Evolutionary conservation across 75 land plant genomes (phyloP), one percentile per base, ranked within the genome.

Genomic region (Isoetes taiwanensis): DNA sequence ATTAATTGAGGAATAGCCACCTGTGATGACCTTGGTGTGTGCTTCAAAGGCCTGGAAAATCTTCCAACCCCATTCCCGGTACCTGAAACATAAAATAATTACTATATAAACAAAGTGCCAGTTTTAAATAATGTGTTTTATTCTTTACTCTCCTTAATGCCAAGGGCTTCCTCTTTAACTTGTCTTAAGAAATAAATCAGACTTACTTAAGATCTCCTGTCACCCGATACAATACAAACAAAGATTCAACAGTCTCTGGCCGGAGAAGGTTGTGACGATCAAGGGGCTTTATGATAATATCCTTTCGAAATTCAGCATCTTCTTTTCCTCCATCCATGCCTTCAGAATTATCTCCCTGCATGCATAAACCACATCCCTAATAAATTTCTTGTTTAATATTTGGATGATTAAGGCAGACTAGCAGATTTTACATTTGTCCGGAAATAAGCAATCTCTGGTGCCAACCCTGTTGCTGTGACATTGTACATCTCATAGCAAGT

Each of bases 51-150:
- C 84, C 57, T 87, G 75, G 63, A 91, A 91, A 1, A 91, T 91
- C 61, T 91, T 73, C 97, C 97, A 91, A 30, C 97, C 97, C 97
- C 95, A 91, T 46, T 87, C 83, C 39, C 83, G 76, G 53, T 91
- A 91, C 63, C 97, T 91, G 78, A 57, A 56, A 2, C 19, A 34
- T 32, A 28, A 54, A 5, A 8, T 17, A 41, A 59, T 52, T 23
- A 19, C 33, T 30, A 3, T 25, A 48, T 19, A 26, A 28, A 19
- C 30, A 10, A 60, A 25, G 28, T 54, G n/a, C n/a, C n/a, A n/a
- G n/a, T n/a, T n/a, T n/a, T n/a, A n/a, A n/a, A n/a, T n/a, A n/a
- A n/a, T n/a, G n/a, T n/a, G n/a, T n/a, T n/a, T n/a, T n/a, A n/a
- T n/a, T n/a, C n/a, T n/a, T n/a, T n/a, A n/a, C n/a, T n/a, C n/a